Evolutionary conservation across 2,329 filamentous ascomycete species (phyloP), one percentile per base, ranked within the genome.

Genomic region (Fonsecaea multimorphosa): DNA sequence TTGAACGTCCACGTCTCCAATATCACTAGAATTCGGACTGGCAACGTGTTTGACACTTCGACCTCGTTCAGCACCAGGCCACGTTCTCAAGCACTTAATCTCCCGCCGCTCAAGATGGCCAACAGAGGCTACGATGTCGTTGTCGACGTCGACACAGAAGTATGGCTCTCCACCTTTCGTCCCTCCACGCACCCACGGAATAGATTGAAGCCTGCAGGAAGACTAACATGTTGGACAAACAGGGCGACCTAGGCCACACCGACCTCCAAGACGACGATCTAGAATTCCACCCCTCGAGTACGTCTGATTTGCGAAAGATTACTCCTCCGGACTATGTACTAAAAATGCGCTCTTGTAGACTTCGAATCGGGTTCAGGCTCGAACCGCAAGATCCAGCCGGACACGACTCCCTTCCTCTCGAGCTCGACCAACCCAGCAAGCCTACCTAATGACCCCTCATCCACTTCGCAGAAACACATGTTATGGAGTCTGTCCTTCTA

Each of bases 171-270:
- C 44, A 44, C 34, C 31, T 51, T 49, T 46, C n/a, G 16, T 52
- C 34, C 59, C 38, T 32, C 19, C 24, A 31, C 29, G 3, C 3
- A 3, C 29, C 29, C 29, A 8, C 3, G 29, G 8, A 31, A 44
- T 19, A 22, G 27, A 49, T 44, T 36, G 32, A 22, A 31, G 51
- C 51, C 7, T 27, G 27, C 11, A 14, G 16, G 24, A 29, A 34
- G 52, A 31, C 58, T 60, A 40, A 60, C 58, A 29, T 4, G 24
- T 51, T 34, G 19, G 22, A 59, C 14, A 7, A 27, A 8, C 54
- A 98, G 93, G 94, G 94, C 75, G 95, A 99, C 81, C 89, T 99
- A 77, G 95, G 95, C 74, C 93, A 97, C 81, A 99, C 95, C 64
- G 95, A 99, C 79, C 90, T 99, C 27, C 93, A 97, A 84, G 94